These are phyloP conservation scores for Ceratobasidium papillatum DNA, from an alignment of 1,284 basidiomycete genomes.

Conservation along the genomic window DNA sequence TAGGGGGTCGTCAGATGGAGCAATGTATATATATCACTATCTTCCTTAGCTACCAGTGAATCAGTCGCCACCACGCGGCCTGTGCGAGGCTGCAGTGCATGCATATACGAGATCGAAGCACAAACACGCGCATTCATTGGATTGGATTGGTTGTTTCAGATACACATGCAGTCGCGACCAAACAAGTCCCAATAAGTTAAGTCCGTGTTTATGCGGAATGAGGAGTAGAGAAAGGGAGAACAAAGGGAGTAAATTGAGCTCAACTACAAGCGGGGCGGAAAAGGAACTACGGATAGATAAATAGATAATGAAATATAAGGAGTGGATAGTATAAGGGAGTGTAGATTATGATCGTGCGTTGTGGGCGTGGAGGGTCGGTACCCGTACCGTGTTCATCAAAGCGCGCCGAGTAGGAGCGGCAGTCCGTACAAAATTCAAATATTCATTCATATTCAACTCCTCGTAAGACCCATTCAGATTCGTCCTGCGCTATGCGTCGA, in stretches of 20 bases:
- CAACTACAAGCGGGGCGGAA: constrained; percentile 50
- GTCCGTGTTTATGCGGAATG: not conserved
- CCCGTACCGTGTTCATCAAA: constrained; percentile 45
- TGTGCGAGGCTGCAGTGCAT: not conserved
- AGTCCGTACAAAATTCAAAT: constrained; percentile 52
- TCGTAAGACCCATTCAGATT: constrained; percentile 36
- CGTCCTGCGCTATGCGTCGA: not conserved
- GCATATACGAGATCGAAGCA: not conserved
- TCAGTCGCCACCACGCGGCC: not conserved
- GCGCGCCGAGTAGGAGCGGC: constrained; percentile 54
- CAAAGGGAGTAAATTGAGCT: not conserved
- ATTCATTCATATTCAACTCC: constrained; percentile 53
- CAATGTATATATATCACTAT: not conserved
- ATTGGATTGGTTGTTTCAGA: constrained; percentile 7
- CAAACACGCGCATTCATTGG: not conserved
- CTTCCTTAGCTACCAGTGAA: not conserved
- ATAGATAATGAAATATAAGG: constrained; percentile 42
- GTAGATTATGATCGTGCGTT: constrained; percentile 25
- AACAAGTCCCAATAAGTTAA: constrained; percentile 12
- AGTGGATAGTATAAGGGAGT: constrained; percentile 16
- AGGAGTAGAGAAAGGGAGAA: not conserved
- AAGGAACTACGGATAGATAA: constrained; percentile 47
- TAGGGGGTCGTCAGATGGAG: not conserved
- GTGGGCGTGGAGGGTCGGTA: not conserved
- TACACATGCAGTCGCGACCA: not conserved